Evolutionary conservation across 306 rosid genomes (phyloP).

Genomic region (Lotus japonicus): DNA sequence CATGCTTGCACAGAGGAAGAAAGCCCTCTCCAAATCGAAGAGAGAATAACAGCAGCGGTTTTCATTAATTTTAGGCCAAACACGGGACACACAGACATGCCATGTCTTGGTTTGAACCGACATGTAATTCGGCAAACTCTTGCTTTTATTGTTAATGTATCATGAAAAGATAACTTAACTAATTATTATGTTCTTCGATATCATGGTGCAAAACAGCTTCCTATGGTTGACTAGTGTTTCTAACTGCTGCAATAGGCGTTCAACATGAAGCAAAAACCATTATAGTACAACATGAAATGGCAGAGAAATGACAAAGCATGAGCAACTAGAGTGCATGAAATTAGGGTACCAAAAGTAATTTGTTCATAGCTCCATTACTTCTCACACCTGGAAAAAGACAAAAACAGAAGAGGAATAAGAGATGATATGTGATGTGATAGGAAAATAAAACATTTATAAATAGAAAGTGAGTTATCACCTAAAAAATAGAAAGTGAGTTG

Average conservation of each 20-base stretch:
- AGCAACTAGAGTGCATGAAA: too few relatives aligned
- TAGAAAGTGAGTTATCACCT: too few relatives aligned
- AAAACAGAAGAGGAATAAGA: neutral
- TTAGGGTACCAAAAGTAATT: too few relatives aligned
- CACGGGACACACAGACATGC: neutral
- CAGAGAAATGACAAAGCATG: neutral
- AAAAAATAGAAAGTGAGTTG: too few relatives aligned
- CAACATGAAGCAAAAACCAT: neutral
- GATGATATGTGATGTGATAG: too few relatives aligned
- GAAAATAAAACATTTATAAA: too few relatives aligned
- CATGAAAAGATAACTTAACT: neutral
- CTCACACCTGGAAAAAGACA: neutral
- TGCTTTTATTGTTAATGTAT: constrained; percentile 8
- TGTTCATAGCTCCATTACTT: too few relatives aligned
- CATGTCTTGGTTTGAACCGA: constrained; percentile 2
- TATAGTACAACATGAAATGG: neutral
- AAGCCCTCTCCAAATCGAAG: constrained; percentile 59
- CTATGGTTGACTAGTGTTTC: neutral
- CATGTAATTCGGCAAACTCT: neutral
- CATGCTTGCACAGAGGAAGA: constrained; percentile 79
- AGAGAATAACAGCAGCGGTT: constrained; percentile 25
- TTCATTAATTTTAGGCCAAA: constrained; percentile 10
- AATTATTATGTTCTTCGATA: neutral
- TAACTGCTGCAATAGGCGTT: neutral
- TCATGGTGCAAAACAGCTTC: neutral